phyloP scores from a whole-genome alignment of 495 filamentous ascomycete species.

The Hypoxylon fragiforme region DNA sequence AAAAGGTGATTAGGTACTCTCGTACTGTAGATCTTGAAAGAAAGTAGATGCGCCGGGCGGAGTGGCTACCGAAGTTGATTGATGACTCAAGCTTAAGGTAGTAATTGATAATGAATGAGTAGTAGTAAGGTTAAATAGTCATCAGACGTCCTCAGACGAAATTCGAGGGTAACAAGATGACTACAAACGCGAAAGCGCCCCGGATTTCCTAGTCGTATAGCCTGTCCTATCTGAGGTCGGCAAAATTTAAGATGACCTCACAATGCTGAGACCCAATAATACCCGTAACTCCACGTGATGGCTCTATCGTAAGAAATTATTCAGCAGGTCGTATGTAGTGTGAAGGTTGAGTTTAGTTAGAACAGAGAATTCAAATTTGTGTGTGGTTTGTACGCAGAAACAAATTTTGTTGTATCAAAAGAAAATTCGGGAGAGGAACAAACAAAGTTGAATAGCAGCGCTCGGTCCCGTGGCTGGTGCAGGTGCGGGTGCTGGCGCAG shows the following conservation, averaged over 20 bases:
- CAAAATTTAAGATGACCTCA: conserved; percentile 30
- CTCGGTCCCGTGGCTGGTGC: conserved; percentile 31
- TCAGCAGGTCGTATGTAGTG: conserved; percentile 13
- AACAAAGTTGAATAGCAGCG: not conserved
- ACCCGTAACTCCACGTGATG: conserved; percentile 29
- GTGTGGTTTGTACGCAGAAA: not conserved
- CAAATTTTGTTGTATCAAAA: conserved; percentile 4
- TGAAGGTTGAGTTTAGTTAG: not conserved
- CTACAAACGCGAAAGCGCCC: conserved; percentile 3
- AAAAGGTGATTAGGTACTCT: not conserved
- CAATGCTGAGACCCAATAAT: conserved; percentile 26
- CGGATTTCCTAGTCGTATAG: conserved; percentile 25
- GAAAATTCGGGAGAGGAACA: conserved; percentile 6
- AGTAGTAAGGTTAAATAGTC: conserved; percentile 12
- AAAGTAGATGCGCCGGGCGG: conserved; percentile 10
- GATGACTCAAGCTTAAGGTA: conserved; percentile 30
- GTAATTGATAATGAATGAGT: conserved; percentile 14
- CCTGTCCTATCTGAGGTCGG: conserved; percentile 26
- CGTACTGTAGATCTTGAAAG: not conserved
- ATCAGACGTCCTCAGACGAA: conserved; percentile 9
- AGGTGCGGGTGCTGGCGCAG: too few species aligned
- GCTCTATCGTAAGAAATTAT: conserved; percentile 33
- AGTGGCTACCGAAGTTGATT: conserved; percentile 17
- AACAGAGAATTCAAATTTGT: not conserved
- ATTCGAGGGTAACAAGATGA: conserved; percentile 13